These are phyloP conservation scores for Golovinomyces cichoracearum DNA, from an alignment of 2,329 filamentous ascomycete species.

Conservation along the genomic window DNA sequence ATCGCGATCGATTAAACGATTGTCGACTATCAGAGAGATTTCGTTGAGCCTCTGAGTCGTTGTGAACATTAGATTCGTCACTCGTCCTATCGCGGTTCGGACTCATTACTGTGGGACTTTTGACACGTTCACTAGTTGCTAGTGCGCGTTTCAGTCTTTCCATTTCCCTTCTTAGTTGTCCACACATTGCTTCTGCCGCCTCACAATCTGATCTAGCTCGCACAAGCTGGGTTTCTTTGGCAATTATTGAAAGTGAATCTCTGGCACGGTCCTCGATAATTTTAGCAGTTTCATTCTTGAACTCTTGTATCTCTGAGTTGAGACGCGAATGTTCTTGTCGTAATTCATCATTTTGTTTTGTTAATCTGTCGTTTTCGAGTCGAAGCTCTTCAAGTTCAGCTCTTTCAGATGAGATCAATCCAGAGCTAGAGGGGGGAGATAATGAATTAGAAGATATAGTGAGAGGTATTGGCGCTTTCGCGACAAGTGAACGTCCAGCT, in stretches of 20 bases:
- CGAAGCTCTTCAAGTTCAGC: constrained; percentile 83
- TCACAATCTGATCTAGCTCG: constrained; percentile 76
- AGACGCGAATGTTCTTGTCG: constrained; percentile 60
- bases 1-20: constrained; percentile 12
- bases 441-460: constrained; percentile 25
- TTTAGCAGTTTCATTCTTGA: constrained; percentile 90
- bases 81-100: constrained; percentile 22
- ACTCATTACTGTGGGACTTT: constrained; percentile 15
- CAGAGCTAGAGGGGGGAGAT: constrained; percentile 18
- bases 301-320: constrained; percentile 66
- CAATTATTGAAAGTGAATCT: constrained; percentile 87
- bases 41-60: constrained; percentile 20
- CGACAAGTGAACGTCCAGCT: constrained; percentile 60
- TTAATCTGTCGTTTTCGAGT: constrained; percentile 52
- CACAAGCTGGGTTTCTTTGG: constrained; percentile 91
- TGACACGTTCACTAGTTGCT: constrained; percentile 30
- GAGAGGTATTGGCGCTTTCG: constrained; percentile 31
- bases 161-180: constrained; percentile 63
- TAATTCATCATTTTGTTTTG: constrained; percentile 51
- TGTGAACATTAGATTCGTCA: constrained; percentile 35
- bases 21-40: constrained; percentile 8
- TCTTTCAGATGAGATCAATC: constrained; percentile 53
- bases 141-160: constrained; percentile 80
- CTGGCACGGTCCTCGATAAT: constrained; percentile 92
- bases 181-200: constrained; percentile 61